phyloP scores from a whole-genome alignment of 2,329 filamentous ascomycete genomes.

The Nigrospora oryzae region DNA sequence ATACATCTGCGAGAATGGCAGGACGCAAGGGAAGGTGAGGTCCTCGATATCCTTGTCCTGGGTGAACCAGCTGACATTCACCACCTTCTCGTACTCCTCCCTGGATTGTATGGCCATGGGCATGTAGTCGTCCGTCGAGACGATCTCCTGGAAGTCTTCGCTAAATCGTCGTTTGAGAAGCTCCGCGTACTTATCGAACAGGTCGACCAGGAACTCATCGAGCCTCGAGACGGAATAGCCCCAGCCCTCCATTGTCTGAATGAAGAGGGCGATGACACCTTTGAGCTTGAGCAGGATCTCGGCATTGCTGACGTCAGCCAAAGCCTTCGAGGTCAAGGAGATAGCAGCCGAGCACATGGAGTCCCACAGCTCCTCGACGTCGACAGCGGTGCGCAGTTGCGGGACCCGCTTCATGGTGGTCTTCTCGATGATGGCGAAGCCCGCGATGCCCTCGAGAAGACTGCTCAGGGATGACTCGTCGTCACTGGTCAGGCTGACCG shows the following conservation, averaged over 20 bases:
- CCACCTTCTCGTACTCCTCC: conserved; percentile 91
- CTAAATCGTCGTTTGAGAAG: conserved; percentile 86
- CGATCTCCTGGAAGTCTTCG: conserved; percentile 84
- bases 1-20: conserved; percentile 99
- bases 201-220: conserved; percentile 73
- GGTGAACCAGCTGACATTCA: conserved; percentile 92
- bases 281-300: conserved; percentile 93
- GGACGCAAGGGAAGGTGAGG: conserved; percentile 83
- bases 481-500: conserved; percentile 70
- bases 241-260: conserved; percentile 98
- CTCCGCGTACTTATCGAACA: conserved; percentile 93
- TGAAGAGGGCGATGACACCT: conserved; percentile 84
- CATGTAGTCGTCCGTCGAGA: conserved; percentile 98
- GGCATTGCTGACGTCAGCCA: conserved; percentile 76
- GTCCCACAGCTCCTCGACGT: conserved; percentile 98
- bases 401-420: conserved; percentile 83
- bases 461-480: conserved; percentile 83
- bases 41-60: conserved; percentile 72
- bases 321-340: conserved; percentile 67
- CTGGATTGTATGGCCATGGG: conserved; percentile 90
- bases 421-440: conserved; percentile 93
- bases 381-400: conserved; percentile 70
- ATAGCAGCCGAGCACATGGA: conserved; percentile 92
- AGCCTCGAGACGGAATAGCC: conserved; percentile 76
- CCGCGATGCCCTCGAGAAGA: conserved; percentile 85